These are phyloP conservation scores for Sugiyamaella americana DNA, from an alignment of 805 yeast genomes.

Conservation along the genomic window DNA sequence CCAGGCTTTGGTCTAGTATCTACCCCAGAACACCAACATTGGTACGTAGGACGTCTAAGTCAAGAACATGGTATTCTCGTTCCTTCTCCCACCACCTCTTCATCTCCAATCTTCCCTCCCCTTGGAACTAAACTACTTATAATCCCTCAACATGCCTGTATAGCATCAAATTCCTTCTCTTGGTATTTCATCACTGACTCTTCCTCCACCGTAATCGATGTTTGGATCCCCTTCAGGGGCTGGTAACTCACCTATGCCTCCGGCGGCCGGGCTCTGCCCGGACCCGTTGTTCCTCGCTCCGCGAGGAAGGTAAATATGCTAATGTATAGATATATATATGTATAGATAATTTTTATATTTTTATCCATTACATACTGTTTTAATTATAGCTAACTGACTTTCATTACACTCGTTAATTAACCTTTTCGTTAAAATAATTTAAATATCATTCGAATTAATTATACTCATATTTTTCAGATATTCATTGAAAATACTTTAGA, in stretches of 20 bases:
- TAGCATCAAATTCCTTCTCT: slow-evolving; percentile 57
- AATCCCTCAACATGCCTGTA: slow-evolving; percentile 68
- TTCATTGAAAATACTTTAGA: too few species aligned
- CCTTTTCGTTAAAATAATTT: too few species aligned
- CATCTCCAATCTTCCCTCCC: slow-evolving; percentile 13
- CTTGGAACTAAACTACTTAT: slow-evolving; percentile 49
- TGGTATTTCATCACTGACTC: slow-evolving; percentile 52
- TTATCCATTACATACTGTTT: too few species aligned
- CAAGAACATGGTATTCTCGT: slow-evolving; percentile 75
- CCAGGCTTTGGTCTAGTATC: slow-evolving; percentile 53
- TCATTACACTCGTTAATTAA: too few species aligned
- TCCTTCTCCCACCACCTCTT: slow-evolving; percentile 29
- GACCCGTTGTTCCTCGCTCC: too few species aligned
- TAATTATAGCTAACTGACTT: too few species aligned
- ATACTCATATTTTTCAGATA: too few species aligned
- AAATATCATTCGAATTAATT: too few species aligned
- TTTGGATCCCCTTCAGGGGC: slow-evolving; percentile 61
- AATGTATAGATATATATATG: too few species aligned
- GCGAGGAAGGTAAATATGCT: too few species aligned
- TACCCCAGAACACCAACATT: slow-evolving; percentile 39
- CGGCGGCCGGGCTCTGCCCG: too few species aligned
- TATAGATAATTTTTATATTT: too few species aligned
- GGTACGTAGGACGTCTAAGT: slow-evolving; percentile 63
- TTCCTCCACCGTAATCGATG: slow-evolving; percentile 49
- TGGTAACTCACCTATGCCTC: slow-evolving; percentile 35